Evolutionary conservation across 148 eudicot genomes (phyloP), one percentile per base, ranked within the genome.

Genomic region (Rhododendron vialii): DNA sequence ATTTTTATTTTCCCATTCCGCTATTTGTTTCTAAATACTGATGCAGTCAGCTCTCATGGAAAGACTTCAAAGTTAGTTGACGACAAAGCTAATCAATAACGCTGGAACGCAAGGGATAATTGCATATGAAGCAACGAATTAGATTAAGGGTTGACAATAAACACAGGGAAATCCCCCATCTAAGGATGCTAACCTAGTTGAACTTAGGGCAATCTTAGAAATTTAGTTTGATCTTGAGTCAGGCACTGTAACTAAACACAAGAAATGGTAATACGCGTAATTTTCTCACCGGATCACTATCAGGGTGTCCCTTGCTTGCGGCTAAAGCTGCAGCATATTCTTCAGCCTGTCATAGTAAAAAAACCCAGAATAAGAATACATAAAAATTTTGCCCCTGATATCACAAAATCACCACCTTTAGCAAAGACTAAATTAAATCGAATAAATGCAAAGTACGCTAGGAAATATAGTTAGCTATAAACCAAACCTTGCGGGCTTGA

Each of bases 311-410:
- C 88, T 93, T 94, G 90, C 93, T 93, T 43, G 97, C 97, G 53
- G 96, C 95, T 86, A 95, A 74, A 87, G 99, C 99, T 84, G 96
- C 98, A 59, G 99, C 99, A 69, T 86, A 89, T 89, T 96, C 99
- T 87, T 95, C 98, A 17, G 98, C 98, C 97, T 93, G 86, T 78
- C 20, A 12, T 30, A 55, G 18, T 13, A 13, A 55, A 55, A 78
- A 43, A 36, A 79, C 33, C 47, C 33, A 67, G 41, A 57, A 84
- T 38, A 81, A 50, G 73, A 84, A 30, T 73, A 50, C 3, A 35
- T 47, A 55, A 85, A 2, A 18, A 71, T 0, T 9, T 79, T 17
- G 73, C 45, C 22, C 12, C 28, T 63, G 2, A 74, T 69, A 2
- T 55, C 18, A 47, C 61, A 20, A 48, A 43, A 71, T 55, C 81